Percentiles rank a stretch among this genome's conserved stretches.
Conservation (phyloP, 805 yeast species). For the Kregervanrija pseudodelftensis region DNA sequence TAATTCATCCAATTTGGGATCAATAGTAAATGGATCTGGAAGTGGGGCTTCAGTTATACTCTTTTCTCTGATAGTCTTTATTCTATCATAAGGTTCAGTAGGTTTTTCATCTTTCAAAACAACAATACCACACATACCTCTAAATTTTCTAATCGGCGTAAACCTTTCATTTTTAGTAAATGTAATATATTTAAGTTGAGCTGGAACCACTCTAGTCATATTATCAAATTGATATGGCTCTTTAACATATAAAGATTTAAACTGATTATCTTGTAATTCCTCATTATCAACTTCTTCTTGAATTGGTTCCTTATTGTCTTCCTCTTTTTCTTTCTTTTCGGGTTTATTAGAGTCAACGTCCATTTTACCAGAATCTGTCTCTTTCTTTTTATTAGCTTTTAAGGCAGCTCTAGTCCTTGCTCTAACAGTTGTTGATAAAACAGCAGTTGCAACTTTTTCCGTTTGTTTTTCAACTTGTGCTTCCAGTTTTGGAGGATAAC, state of each 20-base stretch:
- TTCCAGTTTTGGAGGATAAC: conserved; percentile 83
- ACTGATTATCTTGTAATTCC: conserved; percentile 25
- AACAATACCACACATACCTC: conserved; percentile 62
- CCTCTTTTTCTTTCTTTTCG: conserved; percentile 30
- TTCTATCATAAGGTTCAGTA: conserved; percentile 51
- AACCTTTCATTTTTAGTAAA: conserved; percentile 71
- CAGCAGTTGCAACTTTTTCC: conserved; percentile 88
- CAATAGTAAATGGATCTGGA: conserved; percentile 63
- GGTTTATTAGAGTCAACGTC: conserved; percentile 32
- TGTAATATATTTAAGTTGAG: conserved; percentile 76
- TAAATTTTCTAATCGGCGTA: conserved; percentile 74
- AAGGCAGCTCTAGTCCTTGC: conserved; percentile 86
- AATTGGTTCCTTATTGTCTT: conserved; percentile 12
- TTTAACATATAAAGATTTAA: conserved; percentile 44
- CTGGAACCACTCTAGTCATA: conserved; percentile 83
- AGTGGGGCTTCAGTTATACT: conserved; percentile 67
- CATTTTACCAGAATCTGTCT: conserved; percentile 34
- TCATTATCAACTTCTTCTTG: conserved; percentile 15
- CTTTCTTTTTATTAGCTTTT: conserved; percentile 39
- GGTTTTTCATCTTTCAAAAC: conserved; percentile 61
- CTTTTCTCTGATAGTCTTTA: conserved; percentile 79
- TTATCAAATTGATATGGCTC: conserved; percentile 68
- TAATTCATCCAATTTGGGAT: conserved; percentile 31
- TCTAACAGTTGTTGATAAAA: conserved; percentile 84
- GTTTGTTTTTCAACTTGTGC: conserved; percentile 74